Percentiles rank a stretch among this genome's conserved stretches.
phyloP scores from a whole-genome alignment of 306 rosid species.

The Malus fusca region DNA sequence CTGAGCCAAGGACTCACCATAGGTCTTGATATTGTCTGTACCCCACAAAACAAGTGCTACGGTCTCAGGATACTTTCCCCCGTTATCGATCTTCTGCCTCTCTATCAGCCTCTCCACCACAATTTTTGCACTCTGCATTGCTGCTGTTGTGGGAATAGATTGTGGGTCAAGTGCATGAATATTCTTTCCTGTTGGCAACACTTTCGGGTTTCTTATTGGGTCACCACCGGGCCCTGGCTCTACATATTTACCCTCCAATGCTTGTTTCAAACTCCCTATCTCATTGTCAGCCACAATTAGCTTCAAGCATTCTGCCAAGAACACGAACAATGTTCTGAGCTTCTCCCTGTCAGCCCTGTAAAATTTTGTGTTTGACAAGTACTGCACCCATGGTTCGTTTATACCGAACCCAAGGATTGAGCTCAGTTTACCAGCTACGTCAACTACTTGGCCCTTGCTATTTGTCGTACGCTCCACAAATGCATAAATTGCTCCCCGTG shows the following conservation, averaged over 20 bases:
- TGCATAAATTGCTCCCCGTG: constrained; percentile 75
- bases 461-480: constrained; percentile 87
- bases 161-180: constrained; percentile 97
- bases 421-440: constrained; percentile 56
- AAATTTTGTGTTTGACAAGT: constrained; percentile 78
- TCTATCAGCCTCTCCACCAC: constrained; percentile 57
- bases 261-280: constrained; percentile 91
- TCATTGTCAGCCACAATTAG: constrained; percentile 86
- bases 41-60: constrained; percentile 97
- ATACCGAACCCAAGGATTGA: constrained; percentile 83
- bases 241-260: constrained; percentile 88
- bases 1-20: constrained; percentile 93
- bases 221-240: constrained; percentile 99
- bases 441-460: constrained; percentile 84
- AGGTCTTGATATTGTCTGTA: constrained; percentile 95
- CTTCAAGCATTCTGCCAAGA: constrained; percentile 79
- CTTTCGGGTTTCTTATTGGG: constrained; percentile 91
- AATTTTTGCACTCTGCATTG: constrained; percentile 74
- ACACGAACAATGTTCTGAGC: constrained; percentile 59
- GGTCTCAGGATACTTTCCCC: constrained; percentile 79
- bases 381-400: constrained; percentile 89
- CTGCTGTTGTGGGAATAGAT: constrained; percentile 83
- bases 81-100: constrained; percentile 59
- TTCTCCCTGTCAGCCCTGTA: constrained; percentile 85
- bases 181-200: constrained; percentile 89